These are phyloP conservation scores for Litchi chinensis DNA, from an alignment of 345 rosid genomes.

Conservation along the genomic window DNA sequence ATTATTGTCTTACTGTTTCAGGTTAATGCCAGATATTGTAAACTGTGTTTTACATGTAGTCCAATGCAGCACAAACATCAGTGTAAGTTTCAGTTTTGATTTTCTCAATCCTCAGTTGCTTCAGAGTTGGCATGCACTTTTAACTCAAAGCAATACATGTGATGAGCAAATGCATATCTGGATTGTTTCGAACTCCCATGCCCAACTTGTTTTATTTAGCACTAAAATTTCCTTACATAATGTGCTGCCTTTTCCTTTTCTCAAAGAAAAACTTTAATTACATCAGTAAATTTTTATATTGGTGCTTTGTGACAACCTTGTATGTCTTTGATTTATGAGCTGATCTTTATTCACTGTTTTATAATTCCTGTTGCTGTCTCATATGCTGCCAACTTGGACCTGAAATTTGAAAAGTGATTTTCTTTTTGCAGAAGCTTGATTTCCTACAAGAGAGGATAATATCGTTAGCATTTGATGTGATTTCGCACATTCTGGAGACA, in stretches of 20 bases:
- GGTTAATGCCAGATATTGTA: slow-evolving; percentile 73
- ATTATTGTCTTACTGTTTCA: slow-evolving; percentile 28
- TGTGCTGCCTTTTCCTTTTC: neutral
- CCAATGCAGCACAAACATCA: slow-evolving; percentile 52
- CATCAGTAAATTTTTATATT: neutral
- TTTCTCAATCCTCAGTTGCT: slow-evolving; percentile 17
- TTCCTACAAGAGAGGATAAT: slow-evolving; percentile 65
- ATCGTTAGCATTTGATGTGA: slow-evolving; percentile 75
- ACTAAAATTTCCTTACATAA: slow-evolving; percentile 12
- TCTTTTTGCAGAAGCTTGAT: slow-evolving; percentile 65
- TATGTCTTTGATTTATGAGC: neutral
- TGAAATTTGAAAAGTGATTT: slow-evolving; percentile 15
- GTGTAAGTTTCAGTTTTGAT: slow-evolving; percentile 44
- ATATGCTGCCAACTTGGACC: slow-evolving; percentile 19
- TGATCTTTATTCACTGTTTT: neutral
- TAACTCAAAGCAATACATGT: neutral
- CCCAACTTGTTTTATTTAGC: slow-evolving; percentile 8
- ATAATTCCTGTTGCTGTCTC: slow-evolving; percentile 13
- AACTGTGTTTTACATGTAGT: slow-evolving; percentile 63
- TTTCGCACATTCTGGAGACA: slow-evolving; percentile 78
- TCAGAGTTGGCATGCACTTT: slow-evolving; percentile 8
- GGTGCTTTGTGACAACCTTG: neutral
- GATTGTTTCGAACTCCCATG: neutral
- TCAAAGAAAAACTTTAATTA: neutral
- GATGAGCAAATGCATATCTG: neutral